These are phyloP conservation scores for Myxozyma neglecta DNA, from an alignment of 805 yeast genomes.

Conservation along the genomic window DNA sequence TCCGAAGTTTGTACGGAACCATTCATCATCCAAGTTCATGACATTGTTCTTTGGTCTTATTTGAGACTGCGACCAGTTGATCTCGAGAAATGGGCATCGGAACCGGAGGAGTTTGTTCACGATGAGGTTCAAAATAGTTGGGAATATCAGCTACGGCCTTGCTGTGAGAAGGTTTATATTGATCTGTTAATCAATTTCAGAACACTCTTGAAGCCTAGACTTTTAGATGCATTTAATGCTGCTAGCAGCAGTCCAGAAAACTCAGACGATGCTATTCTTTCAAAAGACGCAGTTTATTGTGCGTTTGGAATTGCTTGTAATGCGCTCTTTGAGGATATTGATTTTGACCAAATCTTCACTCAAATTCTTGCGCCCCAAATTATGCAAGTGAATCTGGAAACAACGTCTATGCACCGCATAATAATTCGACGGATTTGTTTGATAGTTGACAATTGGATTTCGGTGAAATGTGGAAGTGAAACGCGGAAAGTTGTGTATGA, in stretches of 20 bases:
- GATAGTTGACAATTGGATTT: conserved; percentile 78
- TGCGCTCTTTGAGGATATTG: conserved; percentile 62
- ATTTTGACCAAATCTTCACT: conserved; percentile 59
- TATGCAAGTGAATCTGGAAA: conserved; percentile 21
- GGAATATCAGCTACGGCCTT: conserved; percentile 82
- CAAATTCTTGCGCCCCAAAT: conserved; percentile 65
- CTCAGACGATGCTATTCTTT: conserved; percentile 50
- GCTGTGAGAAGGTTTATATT: conserved; percentile 82
- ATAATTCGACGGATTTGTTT: conserved; percentile 75
- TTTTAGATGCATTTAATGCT: conserved; percentile 19
- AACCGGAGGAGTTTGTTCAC: conserved; percentile 91
- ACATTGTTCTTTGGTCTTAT: conserved; percentile 70
- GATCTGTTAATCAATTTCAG: conserved; percentile 68
- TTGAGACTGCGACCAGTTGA: conserved; percentile 72
- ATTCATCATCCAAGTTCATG: conserved; percentile 58
- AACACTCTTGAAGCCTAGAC: conserved; percentile 49
- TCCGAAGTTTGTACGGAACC: conserved; percentile 58
- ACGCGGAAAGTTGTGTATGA: conserved; percentile 60
- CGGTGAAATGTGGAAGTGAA: conserved; percentile 60
- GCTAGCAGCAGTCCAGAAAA: conserved; percentile 1
- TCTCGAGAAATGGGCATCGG: conserved; percentile 75
- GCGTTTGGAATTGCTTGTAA: conserved; percentile 78
- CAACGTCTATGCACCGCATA: conserved; percentile 55
- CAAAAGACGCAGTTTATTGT: conserved; percentile 76
- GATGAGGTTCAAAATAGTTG: conserved; percentile 75